phyloP scores from a whole-genome alignment of 208 protist genomes.

The Crithidia acanthocephali region DNA sequence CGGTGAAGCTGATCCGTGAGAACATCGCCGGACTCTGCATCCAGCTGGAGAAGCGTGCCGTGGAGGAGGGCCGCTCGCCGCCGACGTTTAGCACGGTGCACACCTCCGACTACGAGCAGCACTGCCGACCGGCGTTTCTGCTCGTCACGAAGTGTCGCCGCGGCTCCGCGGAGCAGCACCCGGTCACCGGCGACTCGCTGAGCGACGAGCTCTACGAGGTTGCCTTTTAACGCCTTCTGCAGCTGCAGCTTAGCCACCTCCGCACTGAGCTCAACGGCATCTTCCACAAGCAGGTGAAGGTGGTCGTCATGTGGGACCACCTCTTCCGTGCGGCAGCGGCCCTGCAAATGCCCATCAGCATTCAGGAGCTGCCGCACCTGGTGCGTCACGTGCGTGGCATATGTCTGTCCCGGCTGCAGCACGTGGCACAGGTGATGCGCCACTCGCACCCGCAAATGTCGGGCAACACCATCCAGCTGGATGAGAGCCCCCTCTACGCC shows the following conservation, averaged over 20 bases:
- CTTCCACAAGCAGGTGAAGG: slow-evolving; percentile 51
- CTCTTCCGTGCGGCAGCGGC: slow-evolving; percentile 44
- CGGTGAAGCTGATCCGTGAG: slow-evolving; percentile 53
- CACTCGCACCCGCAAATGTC: slow-evolving; percentile 21
- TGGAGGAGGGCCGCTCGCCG: slow-evolving; percentile 42
- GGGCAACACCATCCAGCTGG: slow-evolving; percentile 11
- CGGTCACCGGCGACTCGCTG: slow-evolving; percentile 29
- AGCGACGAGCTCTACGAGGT: slow-evolving; percentile 62
- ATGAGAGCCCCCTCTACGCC: slow-evolving; percentile 35
- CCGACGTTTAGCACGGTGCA: slow-evolving; percentile 48
- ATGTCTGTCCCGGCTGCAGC: slow-evolving; percentile 57
- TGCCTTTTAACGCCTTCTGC: slow-evolving; percentile 61
- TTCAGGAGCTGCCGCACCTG: slow-evolving; percentile 50
- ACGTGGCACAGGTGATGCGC: slow-evolving; percentile 46
- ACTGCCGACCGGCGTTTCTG: slow-evolving; percentile 59
- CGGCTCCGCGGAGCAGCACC: slow-evolving; percentile 22
- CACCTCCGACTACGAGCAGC: slow-evolving; percentile 57
- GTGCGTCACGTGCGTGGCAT: slow-evolving; percentile 45
- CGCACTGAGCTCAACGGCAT: slow-evolving; percentile 44
- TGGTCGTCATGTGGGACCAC: slow-evolving; percentile 71
- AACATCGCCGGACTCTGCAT: slow-evolving; percentile 74
- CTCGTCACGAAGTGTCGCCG: slow-evolving; percentile 55
- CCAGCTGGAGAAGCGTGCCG: slow-evolving; percentile 50
- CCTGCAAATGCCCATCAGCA: slow-evolving; percentile 16
- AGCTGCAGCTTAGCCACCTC: slow-evolving; percentile 43